phyloP scores from a whole-genome alignment of 2,329 filamentous ascomycete genomes.

The Trichoderma cornu-damae region DNA sequence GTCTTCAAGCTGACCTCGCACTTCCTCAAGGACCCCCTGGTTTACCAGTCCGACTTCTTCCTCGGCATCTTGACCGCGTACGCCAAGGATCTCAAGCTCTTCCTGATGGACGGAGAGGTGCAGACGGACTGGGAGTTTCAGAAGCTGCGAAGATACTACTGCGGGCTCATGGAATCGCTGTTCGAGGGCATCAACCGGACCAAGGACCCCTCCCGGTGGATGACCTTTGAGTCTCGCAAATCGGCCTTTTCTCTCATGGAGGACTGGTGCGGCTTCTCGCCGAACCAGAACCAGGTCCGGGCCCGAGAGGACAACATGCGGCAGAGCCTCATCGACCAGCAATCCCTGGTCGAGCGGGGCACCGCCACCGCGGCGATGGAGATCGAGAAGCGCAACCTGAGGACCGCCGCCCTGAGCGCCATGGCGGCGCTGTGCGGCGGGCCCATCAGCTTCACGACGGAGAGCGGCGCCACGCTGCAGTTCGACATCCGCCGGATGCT shows the following conservation, averaged over 20 bases:
- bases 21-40: conserved; percentile 72
- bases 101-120: conserved; percentile 89
- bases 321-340: conserved; percentile 75
- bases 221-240: conserved; percentile 94
- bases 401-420: conserved; percentile 83
- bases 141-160: conserved; percentile 86
- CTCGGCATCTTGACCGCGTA: conserved; percentile 83
- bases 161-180: conserved; percentile 84
- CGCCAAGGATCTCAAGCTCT: conserved; percentile 86
- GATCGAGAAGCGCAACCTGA: conserved; percentile 90
- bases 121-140: conserved; percentile 95
- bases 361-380: conserved; percentile 86
- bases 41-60: conserved; percentile 85
- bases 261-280: conserved; percentile 97
- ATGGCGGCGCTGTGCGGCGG: conserved; percentile 91
- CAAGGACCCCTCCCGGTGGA: conserved; percentile 82
- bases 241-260: conserved; percentile 97
- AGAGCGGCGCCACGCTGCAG: conserved; percentile 78
- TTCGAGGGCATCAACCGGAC: conserved; percentile 88
- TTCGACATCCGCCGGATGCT: conserved; percentile 93
- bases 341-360: conserved; percentile 67
- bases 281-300: conserved; percentile 77
- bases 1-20: conserved; percentile 92
- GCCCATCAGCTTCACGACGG: conserved; percentile 80
- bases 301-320: conserved; percentile 83